These are phyloP conservation scores for Phanerochaete carnosa DNA, from an alignment of 768 basidiomycete genomes.

Conservation along the genomic window DNA sequence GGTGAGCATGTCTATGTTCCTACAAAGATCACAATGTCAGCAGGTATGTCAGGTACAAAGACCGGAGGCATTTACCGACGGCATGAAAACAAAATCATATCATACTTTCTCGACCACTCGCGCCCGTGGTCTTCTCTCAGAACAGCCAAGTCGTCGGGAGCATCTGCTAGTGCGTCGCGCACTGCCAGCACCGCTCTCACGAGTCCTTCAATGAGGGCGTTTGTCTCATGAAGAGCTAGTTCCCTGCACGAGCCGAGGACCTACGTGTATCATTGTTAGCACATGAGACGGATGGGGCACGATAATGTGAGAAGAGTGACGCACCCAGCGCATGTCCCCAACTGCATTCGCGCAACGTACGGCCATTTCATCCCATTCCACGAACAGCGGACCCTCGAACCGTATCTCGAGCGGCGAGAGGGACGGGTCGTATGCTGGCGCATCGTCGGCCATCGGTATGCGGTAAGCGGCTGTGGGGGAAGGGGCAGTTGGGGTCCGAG, in stretches of 20 bases:
- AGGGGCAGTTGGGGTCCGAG: not conserved
- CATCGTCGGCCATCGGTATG: not conserved
- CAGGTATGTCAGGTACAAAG: not conserved
- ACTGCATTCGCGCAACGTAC: not conserved
- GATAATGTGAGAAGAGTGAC: too few relatives aligned
- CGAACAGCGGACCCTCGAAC: not conserved
- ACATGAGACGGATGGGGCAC: too few relatives aligned
- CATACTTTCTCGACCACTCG: not conserved
- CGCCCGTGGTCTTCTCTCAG: not conserved
- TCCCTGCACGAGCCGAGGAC: not conserved
- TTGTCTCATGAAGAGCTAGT: not conserved
- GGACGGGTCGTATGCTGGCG: not conserved
- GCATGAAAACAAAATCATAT: not conserved
- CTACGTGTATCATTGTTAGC: too few relatives aligned
- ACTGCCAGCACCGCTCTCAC: not conserved
- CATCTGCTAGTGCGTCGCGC: not conserved
- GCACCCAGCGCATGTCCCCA: not conserved
- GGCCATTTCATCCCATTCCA: not conserved
- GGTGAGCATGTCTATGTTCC: not conserved
- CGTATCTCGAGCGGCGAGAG: not conserved
- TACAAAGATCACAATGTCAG: not conserved
- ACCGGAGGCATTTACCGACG: not conserved
- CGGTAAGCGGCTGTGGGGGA: not conserved
- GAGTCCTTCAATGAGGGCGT: not conserved
- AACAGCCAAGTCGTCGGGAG: not conserved